Base-by-base conservation (phyloP, 805 yeast genomes). In the Metschnikowia kofuensis region DNA sequence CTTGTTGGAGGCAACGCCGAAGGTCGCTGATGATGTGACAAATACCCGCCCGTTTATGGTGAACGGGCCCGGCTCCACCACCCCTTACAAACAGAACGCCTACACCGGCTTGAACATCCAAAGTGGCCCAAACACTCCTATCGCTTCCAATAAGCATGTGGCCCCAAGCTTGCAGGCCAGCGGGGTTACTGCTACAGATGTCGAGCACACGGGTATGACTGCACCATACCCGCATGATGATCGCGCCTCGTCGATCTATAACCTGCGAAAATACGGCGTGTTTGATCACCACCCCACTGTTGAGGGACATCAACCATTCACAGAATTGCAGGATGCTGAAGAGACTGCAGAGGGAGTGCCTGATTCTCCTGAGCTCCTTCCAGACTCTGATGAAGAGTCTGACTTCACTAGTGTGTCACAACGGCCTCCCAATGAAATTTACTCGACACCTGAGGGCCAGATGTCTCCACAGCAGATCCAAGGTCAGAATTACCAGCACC, bases 341-440 rank as follows among this genome's bases (percentile, higher is more conserved):
- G 46, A 40, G 26, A 32, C 11, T 15, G 49, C 42, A 7, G 60
- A 55, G 38, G 15, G 36, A 10, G 9, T 3, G 15, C 15, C 36
- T 13, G 36, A n/a, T 13, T 34, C 36, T 14, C 36, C 35, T 42
- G 12, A 46, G 27, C 38, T 53, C 57, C 2, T 39, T 39, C 40
- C 52, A 41, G 70, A 64, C 42, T 72, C 76, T 0, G 77, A 72
- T 52, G 62, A 62, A 31, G 81, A 74, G 41, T 85, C 92, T 0
- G 85, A 84, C 59, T 84, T 87, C 65, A 86, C 94, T 1, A 83
- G 89, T 45, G 87, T 87, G 1, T 84, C 91, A 7, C 92, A 86
- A 65, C 73, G 92, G 62, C 90, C 84, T 28, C 75, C 82, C 13
- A 86, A 86, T 58, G 87, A 86, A 38, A 47, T 35, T 41, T 56